Evolutionary conservation across 2,329 filamentous ascomycete species (phyloP), one percentile per base, ranked within the genome.

Genomic region (Emericellopsis cladophorae): DNA sequence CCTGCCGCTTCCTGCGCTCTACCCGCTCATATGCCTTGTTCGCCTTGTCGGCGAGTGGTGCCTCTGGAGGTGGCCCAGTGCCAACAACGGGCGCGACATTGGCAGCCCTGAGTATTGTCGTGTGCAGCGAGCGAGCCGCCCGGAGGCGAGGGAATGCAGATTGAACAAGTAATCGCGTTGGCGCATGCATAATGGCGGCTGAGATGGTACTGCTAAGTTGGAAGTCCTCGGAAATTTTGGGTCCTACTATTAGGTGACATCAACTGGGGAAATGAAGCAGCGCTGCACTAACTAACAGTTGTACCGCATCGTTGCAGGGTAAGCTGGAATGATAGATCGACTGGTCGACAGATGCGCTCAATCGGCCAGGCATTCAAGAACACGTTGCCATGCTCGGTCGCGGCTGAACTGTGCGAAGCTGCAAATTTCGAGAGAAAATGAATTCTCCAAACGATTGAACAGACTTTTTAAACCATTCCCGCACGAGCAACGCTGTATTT

Each of bases 21-120:
- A 75, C 55, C 32, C 74, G 61, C 45, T 62, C 55, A 42, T 65
- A 59, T 14, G 58, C 57, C 26, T 29, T 29, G 40, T 61, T 58
- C 45, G 57, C 61, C 31, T 59, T 58, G 31, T 54, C 51, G 10
- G 74, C 67, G 21, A 59, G 50, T 2, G 77, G 76, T 1, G 75
- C 62, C 42, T 66, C 61, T 4, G 77, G 76, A 7, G 77, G 76
- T 41, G 77, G 76, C 2, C 76, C 76, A 29, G 71, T 65, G 45
- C 71, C 71, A 46, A 73, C 65, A 46, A 75, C 61, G 35, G 74
- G 66, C 23, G 64, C 64, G 44, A 74, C 70, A 47, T 66, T 62
- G 38, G 71, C 71, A 18, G 62, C 48, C 42, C 58, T 54, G 39
- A 49, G 47, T 43, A 51, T 45, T 35, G 55, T 55, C 39, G 54